Conservation (phyloP, 371 early-diverging fungal genomes). For the Saksenaea oblongispora region DNA sequence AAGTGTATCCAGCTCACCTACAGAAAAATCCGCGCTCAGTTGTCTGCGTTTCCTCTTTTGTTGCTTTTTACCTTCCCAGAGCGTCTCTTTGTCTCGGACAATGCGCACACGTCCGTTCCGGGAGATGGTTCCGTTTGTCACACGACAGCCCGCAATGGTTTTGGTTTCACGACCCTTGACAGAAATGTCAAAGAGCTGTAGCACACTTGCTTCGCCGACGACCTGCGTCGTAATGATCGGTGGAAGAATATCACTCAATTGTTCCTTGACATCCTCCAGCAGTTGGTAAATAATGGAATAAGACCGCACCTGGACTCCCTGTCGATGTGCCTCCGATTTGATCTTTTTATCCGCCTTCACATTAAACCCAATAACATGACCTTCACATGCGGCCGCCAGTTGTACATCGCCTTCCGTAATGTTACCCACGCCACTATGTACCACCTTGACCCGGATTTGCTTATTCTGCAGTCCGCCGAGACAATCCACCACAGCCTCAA, state of each 20-base stretch:
- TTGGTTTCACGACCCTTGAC: slow-evolving; percentile 67
- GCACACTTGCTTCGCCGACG: slow-evolving; percentile 87
- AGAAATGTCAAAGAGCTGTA: slow-evolving; percentile 80
- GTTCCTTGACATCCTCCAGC: slow-evolving; percentile 82
- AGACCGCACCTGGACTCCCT: slow-evolving; percentile 65
- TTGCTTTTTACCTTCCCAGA: slow-evolving; percentile 66
- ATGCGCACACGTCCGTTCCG: slow-evolving; percentile 67
- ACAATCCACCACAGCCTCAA: slow-evolving; percentile 88
- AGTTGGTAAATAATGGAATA: slow-evolving; percentile 90
- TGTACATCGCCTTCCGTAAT: slow-evolving; percentile 80
- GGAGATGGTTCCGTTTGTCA: slow-evolving; percentile 74
- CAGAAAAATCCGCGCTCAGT: no score
- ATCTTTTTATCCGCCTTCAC: slow-evolving; percentile 81
- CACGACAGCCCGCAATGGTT: slow-evolving; percentile 85
- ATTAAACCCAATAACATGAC: slow-evolving; percentile 86
- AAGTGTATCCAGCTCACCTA: slow-evolving; percentile 62
- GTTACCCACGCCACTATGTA: slow-evolving; percentile 84
- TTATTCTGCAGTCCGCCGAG: slow-evolving; percentile 75
- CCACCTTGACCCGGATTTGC: slow-evolving; percentile 75
- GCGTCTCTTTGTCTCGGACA: slow-evolving; percentile 60
- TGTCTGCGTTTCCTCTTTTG: background rate
- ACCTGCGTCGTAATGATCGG: slow-evolving; percentile 75
- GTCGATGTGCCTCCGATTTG: slow-evolving; percentile 58
- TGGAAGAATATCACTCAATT: slow-evolving; percentile 78
- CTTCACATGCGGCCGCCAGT: slow-evolving; percentile 67